Evolutionary conservation across 768 basidiomycete genomes (phyloP).

Genomic region (Melanogaster broomeanus): DNA sequence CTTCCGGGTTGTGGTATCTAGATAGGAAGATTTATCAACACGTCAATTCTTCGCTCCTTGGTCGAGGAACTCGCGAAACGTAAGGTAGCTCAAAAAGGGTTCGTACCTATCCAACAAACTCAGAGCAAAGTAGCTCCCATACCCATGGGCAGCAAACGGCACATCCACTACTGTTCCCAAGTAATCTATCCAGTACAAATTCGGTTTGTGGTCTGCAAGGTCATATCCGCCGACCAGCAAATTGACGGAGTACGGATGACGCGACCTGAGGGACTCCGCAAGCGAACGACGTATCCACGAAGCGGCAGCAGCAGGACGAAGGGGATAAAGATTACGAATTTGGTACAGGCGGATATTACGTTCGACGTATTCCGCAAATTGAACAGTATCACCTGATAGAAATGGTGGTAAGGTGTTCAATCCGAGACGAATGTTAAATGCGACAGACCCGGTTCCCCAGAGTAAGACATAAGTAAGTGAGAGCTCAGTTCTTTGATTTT

Average conservation of each 20-base stretch:
- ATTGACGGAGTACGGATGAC: constrained; percentile 88
- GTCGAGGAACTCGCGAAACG: not conserved
- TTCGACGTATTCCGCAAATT: constrained; percentile 96
- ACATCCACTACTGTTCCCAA: constrained; percentile 87
- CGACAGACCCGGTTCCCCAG: constrained; percentile 82
- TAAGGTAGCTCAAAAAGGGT: not conserved
- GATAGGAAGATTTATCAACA: constrained; percentile 4
- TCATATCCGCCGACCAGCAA: constrained; percentile 94
- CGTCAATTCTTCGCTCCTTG: not conserved
- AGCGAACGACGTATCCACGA: constrained; percentile 93
- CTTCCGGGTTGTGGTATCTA: constrained; percentile 92
- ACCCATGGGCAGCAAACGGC: constrained; percentile 94
- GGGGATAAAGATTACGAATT: constrained; percentile 88
- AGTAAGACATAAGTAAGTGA: constrained; percentile 92
- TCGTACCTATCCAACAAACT: constrained; percentile 87
- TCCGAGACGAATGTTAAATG: constrained; percentile 1
- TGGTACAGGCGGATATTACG: constrained; percentile 95
- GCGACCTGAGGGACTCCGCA: constrained; percentile 86
- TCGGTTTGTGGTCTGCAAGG: constrained; percentile 66
- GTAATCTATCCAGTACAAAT: constrained; percentile 96
- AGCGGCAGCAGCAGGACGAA: constrained; percentile 88
- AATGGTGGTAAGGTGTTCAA: not conserved
- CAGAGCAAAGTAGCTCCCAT: constrained; percentile 90
- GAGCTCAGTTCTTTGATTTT: constrained; percentile 92
- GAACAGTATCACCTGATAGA: constrained; percentile 83